Conservation (phyloP, 1,139 yeast species). For the Suhomyces kunorum region DNA sequence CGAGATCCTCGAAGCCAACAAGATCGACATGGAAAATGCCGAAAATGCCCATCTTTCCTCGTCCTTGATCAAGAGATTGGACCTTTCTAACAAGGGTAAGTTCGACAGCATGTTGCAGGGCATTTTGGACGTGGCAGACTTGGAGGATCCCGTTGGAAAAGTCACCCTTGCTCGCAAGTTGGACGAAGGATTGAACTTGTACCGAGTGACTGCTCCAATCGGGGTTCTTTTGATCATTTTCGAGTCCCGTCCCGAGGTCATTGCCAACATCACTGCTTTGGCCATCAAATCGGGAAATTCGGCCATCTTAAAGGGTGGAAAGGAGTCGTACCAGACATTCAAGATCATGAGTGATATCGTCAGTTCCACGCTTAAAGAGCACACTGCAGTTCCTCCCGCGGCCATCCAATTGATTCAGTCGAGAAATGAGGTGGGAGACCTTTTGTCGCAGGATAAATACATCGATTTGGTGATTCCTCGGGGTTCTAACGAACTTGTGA, state of each 20-base stretch:
- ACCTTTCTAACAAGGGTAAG: slow-evolving; percentile 77
- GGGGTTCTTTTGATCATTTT: slow-evolving; percentile 92
- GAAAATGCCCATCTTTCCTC: slow-evolving; percentile 55
- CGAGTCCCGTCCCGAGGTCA: slow-evolving; percentile 97
- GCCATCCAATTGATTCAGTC: slow-evolving; percentile 87
- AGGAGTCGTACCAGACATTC: slow-evolving; percentile 85
- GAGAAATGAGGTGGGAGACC: slow-evolving; percentile 84
- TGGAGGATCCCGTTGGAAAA: slow-evolving; percentile 90
- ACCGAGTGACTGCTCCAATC: slow-evolving; percentile 86
- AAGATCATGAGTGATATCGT: slow-evolving; percentile 77
- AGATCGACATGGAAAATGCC: slow-evolving; percentile 74
- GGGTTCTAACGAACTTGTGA: slow-evolving; percentile 90
- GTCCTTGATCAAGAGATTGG: slow-evolving; percentile 79
- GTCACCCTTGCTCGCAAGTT: slow-evolving; percentile 77
- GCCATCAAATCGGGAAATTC: slow-evolving; percentile 96
- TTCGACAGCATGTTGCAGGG: slow-evolving; percentile 95
- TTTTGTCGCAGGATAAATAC: slow-evolving; percentile 80
- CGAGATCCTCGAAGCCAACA: slow-evolving; percentile 69
- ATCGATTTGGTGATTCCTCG: slow-evolving; percentile 96
- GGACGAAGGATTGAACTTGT: slow-evolving; percentile 83
- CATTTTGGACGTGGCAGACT: slow-evolving; percentile 80
- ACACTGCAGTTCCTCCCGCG: slow-evolving; percentile 70
- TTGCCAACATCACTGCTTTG: slow-evolving; percentile 94
- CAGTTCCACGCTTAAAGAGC: slow-evolving; percentile 52
- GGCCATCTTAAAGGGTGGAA: slow-evolving; percentile 96